Base-by-base conservation (phyloP, 192 early-diverging fungal species). In the Coemansia sp. region DNA sequence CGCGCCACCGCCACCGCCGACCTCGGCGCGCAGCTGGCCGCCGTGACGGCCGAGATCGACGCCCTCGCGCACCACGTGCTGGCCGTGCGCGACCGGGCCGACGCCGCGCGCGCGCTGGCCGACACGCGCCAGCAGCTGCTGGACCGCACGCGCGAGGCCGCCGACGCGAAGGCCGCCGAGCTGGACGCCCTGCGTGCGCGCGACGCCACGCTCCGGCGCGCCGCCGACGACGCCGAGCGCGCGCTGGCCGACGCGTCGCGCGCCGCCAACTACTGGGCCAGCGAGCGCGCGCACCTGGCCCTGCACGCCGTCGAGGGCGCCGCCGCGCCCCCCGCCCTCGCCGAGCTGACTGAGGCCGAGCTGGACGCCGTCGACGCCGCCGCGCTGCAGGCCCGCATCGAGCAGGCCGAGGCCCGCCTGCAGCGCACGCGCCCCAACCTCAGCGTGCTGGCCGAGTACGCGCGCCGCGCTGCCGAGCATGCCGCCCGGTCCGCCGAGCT, bases 401-500 rank as follows among this genome's bases (percentile, higher is more conserved):
- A 88, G 14, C 78, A 83, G 56, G 68, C 93, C 1, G 87, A 93
- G 83, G 90, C 89, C 70, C 77, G 83, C 48, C 58, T 88, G 23
- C 76, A 83, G 72, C 62, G 69, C 61, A 71, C 70, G 36, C 63
- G 70, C 16, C 94, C 95, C 9, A 98, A 98, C 67, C 79, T 99
- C 20, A 86, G 85, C 55, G 94, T 96, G 11, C 80, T 99, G 26
- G 79, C 83, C 43, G 96, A 99, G 65, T 98, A 96, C 77, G 82
- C 84, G 39, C 86, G 89, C 33, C 90, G 93, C 66, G 85, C 89
- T 57, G 83, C 88, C 47, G 90, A 94, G 45, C 94, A 88, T 66
- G 66, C 86, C 42, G 75, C 84, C 33, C 86, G 92, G 6, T 86
- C 85, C 38, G 74, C 76, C 37, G 93, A 95, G 64, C 78, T 98